Evolutionary conservation across 2,329 filamentous ascomycete genomes (phyloP).

Genomic region (Exophiala viscosa): DNA sequence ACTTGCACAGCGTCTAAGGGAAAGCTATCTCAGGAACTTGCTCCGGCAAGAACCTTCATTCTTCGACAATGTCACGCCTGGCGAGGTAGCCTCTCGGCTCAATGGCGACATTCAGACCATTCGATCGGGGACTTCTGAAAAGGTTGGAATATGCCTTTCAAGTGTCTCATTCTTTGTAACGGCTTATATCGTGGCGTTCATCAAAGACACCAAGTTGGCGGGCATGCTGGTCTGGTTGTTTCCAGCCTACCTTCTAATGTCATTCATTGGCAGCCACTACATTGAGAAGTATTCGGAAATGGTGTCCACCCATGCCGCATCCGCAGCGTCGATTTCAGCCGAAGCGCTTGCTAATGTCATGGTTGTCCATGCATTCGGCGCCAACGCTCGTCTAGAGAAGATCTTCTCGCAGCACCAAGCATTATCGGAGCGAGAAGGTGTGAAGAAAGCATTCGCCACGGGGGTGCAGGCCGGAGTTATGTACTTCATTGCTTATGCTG

Average conservation of each 20-base stretch:
- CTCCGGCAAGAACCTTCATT: slow-evolving; percentile 30
- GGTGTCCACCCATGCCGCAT: slow-evolving; percentile 51
- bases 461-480: slow-evolving; percentile 32
- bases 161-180: slow-evolving; percentile 47
- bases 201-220: slow-evolving; percentile 45
- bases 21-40: slow-evolving; percentile 35
- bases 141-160: slow-evolving; percentile 47
- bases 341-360: slow-evolving; percentile 50
- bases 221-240: slow-evolving; percentile 45
- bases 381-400: slow-evolving; percentile 47
- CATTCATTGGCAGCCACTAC: slow-evolving; percentile 42
- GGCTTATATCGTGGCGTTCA: slow-evolving; percentile 48
- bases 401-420: slow-evolving; percentile 32
- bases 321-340: slow-evolving; percentile 57
- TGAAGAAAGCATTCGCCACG: slow-evolving; percentile 32
- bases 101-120: slow-evolving; percentile 47
- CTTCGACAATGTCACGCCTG: slow-evolving; percentile 39
- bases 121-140: slow-evolving; percentile 47
- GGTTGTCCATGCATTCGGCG: slow-evolving; percentile 51
- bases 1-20: slow-evolving; percentile 60
- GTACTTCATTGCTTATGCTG: slow-evolving; percentile 34
- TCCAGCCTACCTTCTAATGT: slow-evolving; percentile 47
- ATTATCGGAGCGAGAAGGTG: slow-evolving; percentile 29
- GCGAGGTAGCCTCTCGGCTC: slow-evolving; percentile 47
- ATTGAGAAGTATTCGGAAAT: slow-evolving; percentile 43